phyloP scores from a whole-genome alignment of 2,329 filamentous ascomycete genomes.

The Bipolaris sorokiniana region DNA sequence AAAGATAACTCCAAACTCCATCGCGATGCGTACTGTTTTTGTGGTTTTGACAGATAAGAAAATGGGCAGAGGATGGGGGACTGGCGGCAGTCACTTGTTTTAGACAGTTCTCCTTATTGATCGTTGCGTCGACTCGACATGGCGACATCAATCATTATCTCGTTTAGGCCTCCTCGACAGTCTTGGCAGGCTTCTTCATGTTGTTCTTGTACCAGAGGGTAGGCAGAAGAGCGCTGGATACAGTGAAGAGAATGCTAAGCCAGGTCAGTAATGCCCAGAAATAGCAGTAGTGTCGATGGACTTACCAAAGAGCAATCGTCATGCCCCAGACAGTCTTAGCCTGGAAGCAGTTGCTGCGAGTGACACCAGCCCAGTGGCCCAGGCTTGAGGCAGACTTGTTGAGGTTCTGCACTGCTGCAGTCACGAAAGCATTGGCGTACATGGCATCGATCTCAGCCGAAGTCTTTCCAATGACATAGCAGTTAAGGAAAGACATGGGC shows the following conservation, averaged over 20 bases:
- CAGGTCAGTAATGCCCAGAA: slow-evolving; percentile 13
- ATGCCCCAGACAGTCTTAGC: slow-evolving; percentile 89
- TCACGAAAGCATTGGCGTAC: slow-evolving; percentile 61
- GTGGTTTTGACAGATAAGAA: slow-evolving; percentile 12
- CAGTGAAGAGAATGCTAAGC: slow-evolving; percentile 54
- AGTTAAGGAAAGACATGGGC: slow-evolving; percentile 79
- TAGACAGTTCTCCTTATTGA: slow-evolving; percentile 24
- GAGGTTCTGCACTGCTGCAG: slow-evolving; percentile 59
- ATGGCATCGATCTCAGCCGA: slow-evolving; percentile 53
- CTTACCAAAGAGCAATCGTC: slow-evolving; percentile 75
- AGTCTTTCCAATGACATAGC: slow-evolving; percentile 61
- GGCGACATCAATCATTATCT: background rate
- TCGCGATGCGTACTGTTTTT: slow-evolving; percentile 28
- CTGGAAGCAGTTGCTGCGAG: slow-evolving; percentile 72
- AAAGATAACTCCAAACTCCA: slow-evolving; percentile 27
- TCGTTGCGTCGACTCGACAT: background rate
- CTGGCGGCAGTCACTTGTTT: slow-evolving; percentile 27
- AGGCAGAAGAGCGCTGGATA: slow-evolving; percentile 53
- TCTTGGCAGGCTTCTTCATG: slow-evolving; percentile 49
- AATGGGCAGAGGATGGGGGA: background rate
- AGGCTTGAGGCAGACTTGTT: slow-evolving; percentile 58
- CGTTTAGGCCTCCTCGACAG: slow-evolving; percentile 40
- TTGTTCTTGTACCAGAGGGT: slow-evolving; percentile 58
- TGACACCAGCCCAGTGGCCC: slow-evolving; percentile 64
- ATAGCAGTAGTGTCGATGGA: slow-evolving; percentile 11